Base-by-base conservation (phyloP, 2,329 filamentous ascomycete species). In the Xylaria sp. region DNA sequence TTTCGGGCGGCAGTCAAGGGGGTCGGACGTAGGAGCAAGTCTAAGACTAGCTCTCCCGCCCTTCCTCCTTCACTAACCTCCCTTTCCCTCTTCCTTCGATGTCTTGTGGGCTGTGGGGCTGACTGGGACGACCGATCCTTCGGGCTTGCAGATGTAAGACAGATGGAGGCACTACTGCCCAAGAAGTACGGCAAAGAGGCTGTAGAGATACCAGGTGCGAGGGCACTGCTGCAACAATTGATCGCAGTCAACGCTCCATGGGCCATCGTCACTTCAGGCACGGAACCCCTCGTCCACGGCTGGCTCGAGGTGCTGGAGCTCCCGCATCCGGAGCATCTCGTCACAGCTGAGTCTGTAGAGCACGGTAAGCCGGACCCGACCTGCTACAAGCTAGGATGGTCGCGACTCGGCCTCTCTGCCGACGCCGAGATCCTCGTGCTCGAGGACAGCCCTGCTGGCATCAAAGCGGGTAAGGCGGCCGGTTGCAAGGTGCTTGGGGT, bases 371-470 rank as follows among this genome's bases (percentile, higher is more conserved):
- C 92, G 0, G 90, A 94, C 79, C 92, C 92, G 29, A 81, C 86
- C 16, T 93, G 92, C 82, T 95, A 94, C 79, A 79, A 84, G 60
- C 84, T 94, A 60, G 92, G 92, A 18, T 87, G 88, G 55, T 83
- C 87, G 73, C 86, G 86, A 70, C 84, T 94, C 18, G 85, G 84
- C 0, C 79, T 90, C 23, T 78, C 84, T 23, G 83, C 82, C 40
- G 77, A 78, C 16, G 80, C 82, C 63, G 81, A 82, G 37, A 81
- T 95, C 51, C 84, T 97, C 64, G 94, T 98, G 58, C 82, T 97
- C 44, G 94, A 98, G 82, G 94, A 98, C 82, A 93, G 93, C 65
- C 94, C 94, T 5, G 93, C 93, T 8, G 94, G 94, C 5, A 93
- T 97, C 76, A 85, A 83, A 72, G 90, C 94, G 32, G 94, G 94